Percentiles rank a stretch among this genome's conserved stretches.
Conservation (phyloP, 176 grass and related monocot species). For the Poa annua region DNA sequence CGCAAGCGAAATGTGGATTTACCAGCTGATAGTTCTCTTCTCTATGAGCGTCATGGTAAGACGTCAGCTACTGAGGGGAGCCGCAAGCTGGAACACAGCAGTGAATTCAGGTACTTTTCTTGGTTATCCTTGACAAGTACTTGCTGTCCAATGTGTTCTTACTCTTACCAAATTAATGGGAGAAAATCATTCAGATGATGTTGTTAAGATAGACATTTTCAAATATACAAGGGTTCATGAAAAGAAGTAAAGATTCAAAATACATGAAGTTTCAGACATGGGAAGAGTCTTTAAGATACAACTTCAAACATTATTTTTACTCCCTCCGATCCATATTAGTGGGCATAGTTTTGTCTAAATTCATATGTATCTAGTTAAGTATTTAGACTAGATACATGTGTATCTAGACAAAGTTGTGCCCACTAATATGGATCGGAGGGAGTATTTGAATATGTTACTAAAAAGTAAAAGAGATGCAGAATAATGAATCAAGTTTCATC, state of each 20-base stretch:
- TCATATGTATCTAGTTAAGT: no score
- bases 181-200: slow-evolving; percentile 16
- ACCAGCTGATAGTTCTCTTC: slow-evolving; percentile 70
- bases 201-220: slow-evolving; percentile 21
- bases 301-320: background rate
- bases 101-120: slow-evolving; percentile 64
- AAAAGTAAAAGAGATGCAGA: background rate
- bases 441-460: background rate
- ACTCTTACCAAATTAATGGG: background rate
- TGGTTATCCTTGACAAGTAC: slow-evolving; percentile 24
- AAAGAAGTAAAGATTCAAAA: background rate
- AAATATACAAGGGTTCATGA: background rate
- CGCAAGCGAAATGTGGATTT: slow-evolving; percentile 57
- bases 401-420: no score
- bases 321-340: no score
- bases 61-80: slow-evolving; percentile 61
- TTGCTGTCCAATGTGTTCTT: slow-evolving; percentile 18
- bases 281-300: background rate
- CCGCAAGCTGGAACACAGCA: slow-evolving; percentile 72
- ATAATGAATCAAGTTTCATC: background rate
- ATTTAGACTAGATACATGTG: no score
- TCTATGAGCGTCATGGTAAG: slow-evolving; percentile 71
- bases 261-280: background rate
- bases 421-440: no score
- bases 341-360: no score